These are phyloP conservation scores for Talaromyces sp. DNA, from an alignment of 2,329 filamentous ascomycete species.

Conservation along the genomic window DNA sequence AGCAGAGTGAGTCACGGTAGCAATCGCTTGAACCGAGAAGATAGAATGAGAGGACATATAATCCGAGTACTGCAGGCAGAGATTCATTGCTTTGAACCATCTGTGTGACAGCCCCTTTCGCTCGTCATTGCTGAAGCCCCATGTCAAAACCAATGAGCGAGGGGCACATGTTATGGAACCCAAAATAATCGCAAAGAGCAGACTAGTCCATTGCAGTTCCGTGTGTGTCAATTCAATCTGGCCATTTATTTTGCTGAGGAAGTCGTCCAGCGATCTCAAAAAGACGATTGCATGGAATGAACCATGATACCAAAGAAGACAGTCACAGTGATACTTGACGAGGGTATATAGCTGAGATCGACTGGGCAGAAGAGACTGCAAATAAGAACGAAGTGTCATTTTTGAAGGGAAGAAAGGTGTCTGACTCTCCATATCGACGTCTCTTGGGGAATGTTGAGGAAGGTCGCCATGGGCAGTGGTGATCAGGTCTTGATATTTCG, in stretches of 20 bases:
- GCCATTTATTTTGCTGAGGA: not conserved
- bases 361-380: conserved; percentile 6
- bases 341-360: not conserved
- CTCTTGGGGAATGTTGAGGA: not conserved
- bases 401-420: conserved; percentile 3
- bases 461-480: not conserved
- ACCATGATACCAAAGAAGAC: conserved; percentile 13
- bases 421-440: not conserved
- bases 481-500: conserved; percentile 11
- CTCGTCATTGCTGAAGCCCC: conserved; percentile 10
- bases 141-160: conserved; percentile 5
- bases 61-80: conserved; percentile 7
- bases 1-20: conserved; percentile 8
- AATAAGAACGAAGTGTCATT: not conserved
- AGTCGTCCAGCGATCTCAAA: not conserved
- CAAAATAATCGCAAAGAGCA: conserved; percentile 7
- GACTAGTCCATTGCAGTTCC: conserved; percentile 6
- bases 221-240: not conserved
- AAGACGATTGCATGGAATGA: conserved; percentile 10
- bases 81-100: conserved; percentile 9
- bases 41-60: conserved; percentile 12
- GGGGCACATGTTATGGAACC: conserved; percentile 8
- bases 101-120: conserved; percentile 5
- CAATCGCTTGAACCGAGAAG: conserved; percentile 9
- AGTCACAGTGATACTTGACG: conserved; percentile 11